These are phyloP conservation scores for Cutaneotrichosporon cutaneum DNA, from an alignment of 1,284 basidiomycete species.

Conservation along the genomic window DNA sequence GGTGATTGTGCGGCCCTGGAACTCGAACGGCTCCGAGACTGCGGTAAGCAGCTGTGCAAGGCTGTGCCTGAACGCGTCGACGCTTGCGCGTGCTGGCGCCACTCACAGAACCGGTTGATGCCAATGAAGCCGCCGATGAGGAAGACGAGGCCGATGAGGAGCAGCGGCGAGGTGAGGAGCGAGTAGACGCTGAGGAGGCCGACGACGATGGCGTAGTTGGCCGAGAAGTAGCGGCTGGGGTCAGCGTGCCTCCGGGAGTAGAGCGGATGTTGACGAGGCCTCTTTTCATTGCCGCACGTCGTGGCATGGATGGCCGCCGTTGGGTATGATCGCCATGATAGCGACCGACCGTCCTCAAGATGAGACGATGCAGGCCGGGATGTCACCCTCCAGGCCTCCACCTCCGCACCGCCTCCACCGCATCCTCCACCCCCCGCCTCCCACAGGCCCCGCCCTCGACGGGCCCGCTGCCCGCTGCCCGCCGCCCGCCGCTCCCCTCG, in stretches of 20 bases:
- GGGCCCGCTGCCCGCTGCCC: neutral
- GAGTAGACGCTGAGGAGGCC: constrained; percentile 83
- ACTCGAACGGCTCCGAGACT: constrained; percentile 52
- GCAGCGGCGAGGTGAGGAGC: constrained; percentile 73
- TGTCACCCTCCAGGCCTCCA: too few relatives aligned
- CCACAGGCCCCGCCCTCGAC: neutral
- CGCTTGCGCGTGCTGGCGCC: neutral
- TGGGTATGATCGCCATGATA: too few relatives aligned
- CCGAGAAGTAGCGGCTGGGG: constrained; percentile 84
- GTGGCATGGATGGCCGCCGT: neutral
- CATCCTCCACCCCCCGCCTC: neutral
- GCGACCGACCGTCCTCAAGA: too few relatives aligned
- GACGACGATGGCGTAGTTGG: constrained; percentile 85
- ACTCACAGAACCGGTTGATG: constrained; percentile 86
- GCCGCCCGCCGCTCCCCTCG: neutral
- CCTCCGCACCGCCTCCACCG: too few relatives aligned
- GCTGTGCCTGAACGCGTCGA: constrained; percentile 2
- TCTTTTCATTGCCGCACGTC: neutral
- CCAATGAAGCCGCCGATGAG: constrained; percentile 86
- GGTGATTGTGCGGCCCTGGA: constrained; percentile 56
- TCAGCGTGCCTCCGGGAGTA: neutral
- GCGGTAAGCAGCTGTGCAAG: constrained; percentile 13
- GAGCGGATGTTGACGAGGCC: constrained; percentile 3
- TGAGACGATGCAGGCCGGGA: too few relatives aligned
- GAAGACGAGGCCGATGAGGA: constrained; percentile 82